These are phyloP conservation scores for Colletotrichum liriopes DNA, from an alignment of 2,329 filamentous ascomycete genomes.

Conservation along the genomic window DNA sequence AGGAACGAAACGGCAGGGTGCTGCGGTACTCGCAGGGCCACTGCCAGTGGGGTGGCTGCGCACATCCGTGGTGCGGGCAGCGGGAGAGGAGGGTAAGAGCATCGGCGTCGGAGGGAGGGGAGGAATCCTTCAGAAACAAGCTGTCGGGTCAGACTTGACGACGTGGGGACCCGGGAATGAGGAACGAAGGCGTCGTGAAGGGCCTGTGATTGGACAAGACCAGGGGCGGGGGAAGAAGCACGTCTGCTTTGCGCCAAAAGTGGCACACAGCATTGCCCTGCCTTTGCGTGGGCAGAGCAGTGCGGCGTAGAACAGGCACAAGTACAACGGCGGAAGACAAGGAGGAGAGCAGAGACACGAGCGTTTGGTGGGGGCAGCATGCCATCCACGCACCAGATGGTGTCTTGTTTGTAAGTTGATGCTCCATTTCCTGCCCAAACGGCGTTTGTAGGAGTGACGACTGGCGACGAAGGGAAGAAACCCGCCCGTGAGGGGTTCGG, in stretches of 20 bases:
- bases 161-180: constrained; percentile 42
- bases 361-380: background rate
- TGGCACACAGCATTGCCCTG: constrained; percentile 16
- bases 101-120: constrained; percentile 28
- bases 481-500: background rate
- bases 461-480: background rate
- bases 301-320: background rate
- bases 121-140: constrained; percentile 41
- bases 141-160: constrained; percentile 43
- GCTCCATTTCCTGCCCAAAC: background rate
- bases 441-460: too few species aligned
- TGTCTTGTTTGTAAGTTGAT: background rate
- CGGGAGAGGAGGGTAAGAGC: constrained; percentile 20
- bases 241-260: constrained; percentile 25
- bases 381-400: background rate
- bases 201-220: constrained; percentile 23
- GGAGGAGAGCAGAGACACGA: background rate
- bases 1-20: constrained; percentile 12
- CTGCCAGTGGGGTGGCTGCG: constrained; percentile 36
- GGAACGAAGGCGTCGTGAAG: constrained; percentile 39
- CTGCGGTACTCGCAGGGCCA: constrained; percentile 13
- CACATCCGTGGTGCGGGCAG: constrained; percentile 32
- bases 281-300: constrained; percentile 1
- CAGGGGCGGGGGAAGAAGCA: constrained; percentile 22
- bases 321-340: background rate